Evolutionary conservation across 2,329 filamentous ascomycete species (phyloP).

Genomic region (Colletotrichum destructivum): DNA sequence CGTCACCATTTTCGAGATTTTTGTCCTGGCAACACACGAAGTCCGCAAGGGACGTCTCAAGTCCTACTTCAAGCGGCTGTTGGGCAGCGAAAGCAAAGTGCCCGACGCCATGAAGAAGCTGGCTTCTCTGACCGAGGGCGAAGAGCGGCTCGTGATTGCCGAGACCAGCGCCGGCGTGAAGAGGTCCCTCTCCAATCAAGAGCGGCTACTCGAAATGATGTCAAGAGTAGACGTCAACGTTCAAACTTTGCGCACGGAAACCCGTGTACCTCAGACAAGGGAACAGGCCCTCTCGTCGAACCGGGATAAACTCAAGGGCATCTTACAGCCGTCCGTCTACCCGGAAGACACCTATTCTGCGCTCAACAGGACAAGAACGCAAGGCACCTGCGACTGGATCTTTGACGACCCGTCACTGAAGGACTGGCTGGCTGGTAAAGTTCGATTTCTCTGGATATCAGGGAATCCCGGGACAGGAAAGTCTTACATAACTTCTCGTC

Average conservation of each 20-base stretch:
- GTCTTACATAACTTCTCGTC: constrained; percentile 60
- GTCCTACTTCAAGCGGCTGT: constrained; percentile 57
- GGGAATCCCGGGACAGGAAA: constrained; percentile 64
- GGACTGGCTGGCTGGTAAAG: constrained; percentile 56
- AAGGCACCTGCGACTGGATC: constrained; percentile 63
- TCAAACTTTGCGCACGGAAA: constrained; percentile 53
- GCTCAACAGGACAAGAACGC: constrained; percentile 57
- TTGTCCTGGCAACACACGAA: constrained; percentile 60
- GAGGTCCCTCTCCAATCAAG: constrained; percentile 54
- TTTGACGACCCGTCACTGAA: constrained; percentile 56
- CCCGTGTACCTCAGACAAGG: constrained; percentile 42
- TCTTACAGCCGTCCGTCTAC: constrained; percentile 59
- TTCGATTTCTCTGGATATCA: constrained; percentile 59
- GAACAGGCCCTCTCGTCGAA: constrained; percentile 52
- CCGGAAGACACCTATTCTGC: constrained; percentile 59
- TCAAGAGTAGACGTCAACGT: constrained; percentile 51
- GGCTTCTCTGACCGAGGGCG: constrained; percentile 57
- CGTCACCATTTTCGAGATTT: constrained; percentile 60
- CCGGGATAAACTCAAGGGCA: constrained; percentile 56
- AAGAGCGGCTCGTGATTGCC: constrained; percentile 60
- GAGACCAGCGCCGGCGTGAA: constrained; percentile 59
- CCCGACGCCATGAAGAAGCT: constrained; percentile 57
- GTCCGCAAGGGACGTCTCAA: constrained; percentile 58
- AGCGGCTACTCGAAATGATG: constrained; percentile 52
- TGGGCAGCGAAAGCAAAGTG: constrained; percentile 58